phyloP scores from a whole-genome alignment of 345 rosid species.

The Eutrema yunnanense region DNA sequence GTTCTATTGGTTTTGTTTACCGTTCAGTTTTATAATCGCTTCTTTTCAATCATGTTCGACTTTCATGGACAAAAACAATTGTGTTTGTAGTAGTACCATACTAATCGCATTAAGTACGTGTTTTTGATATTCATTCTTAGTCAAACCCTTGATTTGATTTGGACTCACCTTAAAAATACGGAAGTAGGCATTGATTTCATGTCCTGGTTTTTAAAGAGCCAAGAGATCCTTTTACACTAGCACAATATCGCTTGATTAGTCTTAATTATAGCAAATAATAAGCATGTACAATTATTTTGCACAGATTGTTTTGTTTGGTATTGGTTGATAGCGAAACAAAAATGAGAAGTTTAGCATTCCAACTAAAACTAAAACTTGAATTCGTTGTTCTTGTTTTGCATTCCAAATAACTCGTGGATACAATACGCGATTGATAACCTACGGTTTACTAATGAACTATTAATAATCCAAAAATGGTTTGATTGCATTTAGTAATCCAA shows the following conservation, averaged over 20 bases:
- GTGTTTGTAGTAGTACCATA: not conserved
- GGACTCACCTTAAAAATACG: not conserved
- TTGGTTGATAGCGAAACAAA: not conserved
- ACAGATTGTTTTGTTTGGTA: not conserved
- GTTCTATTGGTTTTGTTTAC: not conserved
- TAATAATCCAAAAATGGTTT: not conserved
- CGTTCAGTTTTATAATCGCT: not conserved
- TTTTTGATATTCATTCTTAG: not conserved
- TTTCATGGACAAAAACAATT: not conserved
- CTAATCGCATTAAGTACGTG: not conserved
- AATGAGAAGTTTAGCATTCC: not conserved
- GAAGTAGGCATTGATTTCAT: not conserved
- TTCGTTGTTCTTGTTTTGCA: not conserved
- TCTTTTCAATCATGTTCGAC: not conserved
- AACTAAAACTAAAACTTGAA: not conserved
- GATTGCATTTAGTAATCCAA: not conserved
- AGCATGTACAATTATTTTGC: not conserved
- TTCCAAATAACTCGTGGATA: not conserved
- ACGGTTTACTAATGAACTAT: not conserved
- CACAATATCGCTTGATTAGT: not conserved
- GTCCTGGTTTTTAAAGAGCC: not conserved
- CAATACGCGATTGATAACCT: not conserved
- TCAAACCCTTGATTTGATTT: not conserved
- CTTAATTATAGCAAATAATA: not conserved
- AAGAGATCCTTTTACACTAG: not conserved